Evolutionary conservation across 768 basidiomycete species (phyloP), one percentile per base, ranked within the genome.

Genomic region (Mycena leptocephala): DNA sequence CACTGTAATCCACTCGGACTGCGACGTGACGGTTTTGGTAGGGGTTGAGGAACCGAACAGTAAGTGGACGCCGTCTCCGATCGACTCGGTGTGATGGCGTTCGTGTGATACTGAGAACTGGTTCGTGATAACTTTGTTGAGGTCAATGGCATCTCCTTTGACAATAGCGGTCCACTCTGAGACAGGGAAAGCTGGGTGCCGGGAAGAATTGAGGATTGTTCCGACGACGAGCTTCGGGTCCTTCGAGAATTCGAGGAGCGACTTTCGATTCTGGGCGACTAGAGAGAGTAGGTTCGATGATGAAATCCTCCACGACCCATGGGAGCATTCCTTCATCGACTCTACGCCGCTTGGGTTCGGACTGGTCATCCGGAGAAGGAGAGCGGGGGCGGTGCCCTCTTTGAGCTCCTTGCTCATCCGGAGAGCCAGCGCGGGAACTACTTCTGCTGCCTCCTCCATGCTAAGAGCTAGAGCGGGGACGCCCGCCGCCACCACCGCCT

Each of bases 121-220:
- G 26, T 33, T 56, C 4, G 26, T 16, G 70, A 81, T 61, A 30
- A 85, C 79, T 2, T 67, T 65, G 77, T 84, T 79, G 68, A 85
- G 79, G 75, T 84, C 74, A 72, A 85, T 76, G 24, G 76, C 61
- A 2, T 46, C 22, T 14, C 81, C 79, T 14, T 63, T 24, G 51
- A 84, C 26, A 56, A 84, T 76, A 28, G 80, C 72, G 10, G 48
- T n/a, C 82, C 81, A 85, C 32, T 81, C 79, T 6, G 75, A 61
- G 11, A 76, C 64, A 0, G 82, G 82, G 76, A 84, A 82, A 32
- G 76, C 32, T 26, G 81, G 79, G 48, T 71, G 67, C 1, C 28
- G 7, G 16, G 65, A 51, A 18, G 67, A 69, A 26, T 69, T 69
- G 32, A 41, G 22, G 35, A 68, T 28, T 1, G 67, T 37, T 8